Evolutionary conservation across 2,329 filamentous ascomycete genomes (phyloP).

Genomic region (Penicillium sp.): DNA sequence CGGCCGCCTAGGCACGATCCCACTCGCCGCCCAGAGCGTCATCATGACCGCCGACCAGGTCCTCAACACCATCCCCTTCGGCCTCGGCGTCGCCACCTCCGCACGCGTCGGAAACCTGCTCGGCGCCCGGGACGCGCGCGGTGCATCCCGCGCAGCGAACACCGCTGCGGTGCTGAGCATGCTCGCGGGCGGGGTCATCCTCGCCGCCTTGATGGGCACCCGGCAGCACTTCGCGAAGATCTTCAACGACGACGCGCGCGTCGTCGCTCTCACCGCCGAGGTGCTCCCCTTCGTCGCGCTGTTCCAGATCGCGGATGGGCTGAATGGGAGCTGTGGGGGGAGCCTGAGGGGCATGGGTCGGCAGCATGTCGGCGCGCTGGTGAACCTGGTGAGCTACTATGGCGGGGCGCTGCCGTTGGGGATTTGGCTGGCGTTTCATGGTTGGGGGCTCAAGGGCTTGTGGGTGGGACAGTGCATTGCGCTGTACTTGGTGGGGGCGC

Average conservation of each 20-base stretch:
- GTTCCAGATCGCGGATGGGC: conserved; percentile 87
- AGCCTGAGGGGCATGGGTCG: conserved; percentile 81
- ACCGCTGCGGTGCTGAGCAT: conserved; percentile 75
- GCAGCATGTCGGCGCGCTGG: conserved; percentile 81
- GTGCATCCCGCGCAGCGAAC: conserved; percentile 74
- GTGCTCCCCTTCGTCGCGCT: conserved; percentile 87
- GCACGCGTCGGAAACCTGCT: conserved; percentile 80
- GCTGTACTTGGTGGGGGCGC: conserved; percentile 75
- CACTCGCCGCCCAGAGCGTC: conserved; percentile 81
- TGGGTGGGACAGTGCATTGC: conserved; percentile 86
- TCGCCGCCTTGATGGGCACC: conserved; percentile 71
- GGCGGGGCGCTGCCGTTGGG: conserved; percentile 79
- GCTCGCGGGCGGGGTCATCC: conserved; percentile 68
- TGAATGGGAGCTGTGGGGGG: conserved; percentile 85
- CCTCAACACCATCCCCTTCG: conserved; percentile 85
- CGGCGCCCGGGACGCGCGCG: conserved; percentile 67
- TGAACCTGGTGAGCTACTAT: conserved; percentile 86
- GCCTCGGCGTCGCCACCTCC: conserved; percentile 80
- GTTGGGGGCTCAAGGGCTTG: conserved; percentile 78
- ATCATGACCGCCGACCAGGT: conserved; percentile 91
- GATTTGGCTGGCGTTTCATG: conserved; percentile 83
- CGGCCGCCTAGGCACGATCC: conserved; percentile 76
- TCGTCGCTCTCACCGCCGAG: conserved; percentile 74
- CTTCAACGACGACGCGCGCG: conserved; percentile 78
- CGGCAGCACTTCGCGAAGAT: conserved; percentile 75